Evolutionary conservation across 2,329 filamentous ascomycete species (phyloP), one percentile per base, ranked within the genome.

Genomic region (Fusarium beomiforme): DNA sequence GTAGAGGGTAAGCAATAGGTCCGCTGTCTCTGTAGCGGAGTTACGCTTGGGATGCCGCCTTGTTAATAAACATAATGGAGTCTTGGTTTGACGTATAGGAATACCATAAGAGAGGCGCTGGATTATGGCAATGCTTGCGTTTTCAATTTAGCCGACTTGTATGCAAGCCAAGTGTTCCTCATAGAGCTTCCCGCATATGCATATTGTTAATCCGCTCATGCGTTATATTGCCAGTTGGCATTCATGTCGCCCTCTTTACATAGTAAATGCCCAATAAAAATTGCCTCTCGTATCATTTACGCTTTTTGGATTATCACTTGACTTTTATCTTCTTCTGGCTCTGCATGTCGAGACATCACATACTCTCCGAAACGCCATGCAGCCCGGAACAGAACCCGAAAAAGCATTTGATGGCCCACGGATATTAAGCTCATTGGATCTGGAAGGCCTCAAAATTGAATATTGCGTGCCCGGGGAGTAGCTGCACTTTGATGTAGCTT

Each of bases 401-500:
- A n/a, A 24, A 0, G 21, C 2, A 6, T 5, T 11, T 6, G 1
- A 2, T 37, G 12, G 21, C 36, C 36, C 2, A 31, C 6, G 8
- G 13, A 3, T 8, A 0, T 0, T 24, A 1, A 16, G 9, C 6
- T 7, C 2, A 5, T 3, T 8, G 2, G 9, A 5, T 6, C 17
- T 12, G 0, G 47, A 19, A 14, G 47, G 21, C 31, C 47, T 37
- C 31, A 51, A 16, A 51, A n/a, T 12, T 6, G 6, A 5, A 8
- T 7, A 12, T 13, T 47, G 5, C 10, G 4, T 7, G 8, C 21
- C 1, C 8, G 0, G 21, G 16, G 33, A 14, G 12, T 16, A 4
- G 14, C 12, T 34, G 13, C 4, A 8, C 33, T 13, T 17, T 13
- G 42, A 9, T 6, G 11, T 11, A 44, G 12, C 12, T 8, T 3